These are phyloP conservation scores for Acanthamoeba sp. DNA, from an alignment of 208 protist species.

Conservation along the genomic window DNA sequence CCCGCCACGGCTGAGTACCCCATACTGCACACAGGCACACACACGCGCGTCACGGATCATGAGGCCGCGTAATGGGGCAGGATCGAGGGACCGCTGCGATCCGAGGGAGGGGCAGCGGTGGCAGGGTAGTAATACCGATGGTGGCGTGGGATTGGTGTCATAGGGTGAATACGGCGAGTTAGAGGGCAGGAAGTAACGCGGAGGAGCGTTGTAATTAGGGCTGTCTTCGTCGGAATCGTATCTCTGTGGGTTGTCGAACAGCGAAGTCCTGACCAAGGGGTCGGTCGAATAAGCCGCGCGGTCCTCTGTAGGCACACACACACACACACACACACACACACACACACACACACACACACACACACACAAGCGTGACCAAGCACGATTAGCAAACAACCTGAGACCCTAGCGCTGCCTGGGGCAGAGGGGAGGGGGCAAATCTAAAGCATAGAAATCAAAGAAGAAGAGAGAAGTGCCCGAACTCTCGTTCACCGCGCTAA, in stretches of 20 bases:
- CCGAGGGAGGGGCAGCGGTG: too few species aligned
- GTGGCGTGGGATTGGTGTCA: slow-evolving; percentile 22
- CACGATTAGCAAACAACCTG: too few species aligned
- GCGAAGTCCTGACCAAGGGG: neutral
- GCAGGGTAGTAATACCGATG: neutral
- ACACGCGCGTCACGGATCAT: neutral
- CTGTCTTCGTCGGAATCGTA: slow-evolving; percentile 54
- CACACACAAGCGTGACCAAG: too few species aligned
- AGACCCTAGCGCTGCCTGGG: too few species aligned
- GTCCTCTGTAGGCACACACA: neutral
- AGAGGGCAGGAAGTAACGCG: neutral
- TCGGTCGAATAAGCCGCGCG: neutral
- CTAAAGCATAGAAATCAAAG: neutral
- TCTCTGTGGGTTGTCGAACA: slow-evolving; percentile 57
- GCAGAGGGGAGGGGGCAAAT: neutral
- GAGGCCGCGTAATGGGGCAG: too few species aligned
- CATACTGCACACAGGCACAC: neutral
- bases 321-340: neutral
- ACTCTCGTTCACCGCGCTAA: neutral
- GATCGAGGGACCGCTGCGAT: too few species aligned
- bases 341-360: too few species aligned
- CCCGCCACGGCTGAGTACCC: neutral
- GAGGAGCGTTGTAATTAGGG: slow-evolving; percentile 5
- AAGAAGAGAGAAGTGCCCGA: neutral
- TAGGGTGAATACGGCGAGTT: slow-evolving; percentile 54